Evolutionary conservation across 2,329 filamentous ascomycete genomes (phyloP), one percentile per base, ranked within the genome.

Genomic region (Fusarium napiforme): DNA sequence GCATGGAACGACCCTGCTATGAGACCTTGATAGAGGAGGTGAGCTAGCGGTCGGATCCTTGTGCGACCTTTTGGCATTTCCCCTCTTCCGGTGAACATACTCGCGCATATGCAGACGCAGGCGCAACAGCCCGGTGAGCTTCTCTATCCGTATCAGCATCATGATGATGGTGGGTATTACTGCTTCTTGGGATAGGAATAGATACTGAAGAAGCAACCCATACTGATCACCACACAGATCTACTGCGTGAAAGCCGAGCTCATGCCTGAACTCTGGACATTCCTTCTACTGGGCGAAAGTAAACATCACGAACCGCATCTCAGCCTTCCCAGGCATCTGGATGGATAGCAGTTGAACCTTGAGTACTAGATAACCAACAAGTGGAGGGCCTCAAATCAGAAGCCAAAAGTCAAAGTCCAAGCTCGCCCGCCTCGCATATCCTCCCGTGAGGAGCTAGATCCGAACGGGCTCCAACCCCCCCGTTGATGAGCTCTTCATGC

Each of bases 31-130:
- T 72, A 70, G 60, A 64, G 53, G 62, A 77, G 67, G 63, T 49
- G 53, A 69, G 49, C 75, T 76, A 76, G 67, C 34, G 60, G 50
- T 43, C 47, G 43, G 37, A 67, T 62, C 73, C 74, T 72, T 67
- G 69, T 68, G 61, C 63, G 47, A 68, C 71, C 40, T 74, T 76
- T 71, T 74, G 66, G 47, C 56, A 46, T 37, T 71, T 59, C 57
- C 72, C 71, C 74, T 69, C 72, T 67, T 74, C 71, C 61, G 67
- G 74, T 75, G 63, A 72, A 67, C 63, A 72, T 75, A 66, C 63
- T 72, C 72, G 60, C 64, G 67, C 71, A 73, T 71, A 71, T 77
- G 72, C 66, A 77, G 57, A 73, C 69, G 72, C 66, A 78, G 50
- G 61, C 74, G 72, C 61, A 69, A 64, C 59, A 75, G 66, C 67